Evolutionary conservation across 179 eudicot genomes (phyloP), one percentile per base, ranked within the genome.

Genomic region (Kewa caespitosa): DNA sequence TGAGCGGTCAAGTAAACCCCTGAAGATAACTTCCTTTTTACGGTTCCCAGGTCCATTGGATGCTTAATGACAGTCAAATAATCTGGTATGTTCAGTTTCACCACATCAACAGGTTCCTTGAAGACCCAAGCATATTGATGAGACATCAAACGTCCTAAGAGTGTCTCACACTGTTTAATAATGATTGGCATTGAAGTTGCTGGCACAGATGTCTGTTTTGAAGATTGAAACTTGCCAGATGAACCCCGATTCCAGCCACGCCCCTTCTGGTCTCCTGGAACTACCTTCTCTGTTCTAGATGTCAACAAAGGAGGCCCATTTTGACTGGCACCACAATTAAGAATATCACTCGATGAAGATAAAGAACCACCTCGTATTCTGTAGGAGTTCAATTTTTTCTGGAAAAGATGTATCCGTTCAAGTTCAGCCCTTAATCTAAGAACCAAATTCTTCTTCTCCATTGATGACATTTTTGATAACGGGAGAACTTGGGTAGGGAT

Each of bases 21-120:
- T 38, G 88, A 74, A 13, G 67, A 60, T 54, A 92, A 61, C 83
- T 86, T 94, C 33, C 67, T 74, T 74, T 87, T 92, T 34, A 94
- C 77, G n/a, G 94, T 92, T 74, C 94, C 88, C 60, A 94, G 82
- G 86, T 94, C 97, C 92, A 92, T 94, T 5, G 97, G 96, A 75
- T 89, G 86, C 84, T 94, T 92, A 31, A 92, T 92, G 8, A 92
- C 88, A 69, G 66, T 78, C n/a, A 80, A 88, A 79, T 94, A 92
- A 81, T 94, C 96, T 0, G 97, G 98, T 55, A 92, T 84, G 32
- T 90, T 90, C 74, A 90, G 82, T 83, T 84, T 85, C 10, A 89
- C 91, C 28, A 82, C 86, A 78, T 92, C 95, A 64, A 93, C 98
- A 28, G 97, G 97, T 38, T 78, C 62, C 38, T 90, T 93, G 60